Evolutionary conservation across 768 basidiomycete species (phyloP).

Genomic region (Panaeolus papilionaceus): DNA sequence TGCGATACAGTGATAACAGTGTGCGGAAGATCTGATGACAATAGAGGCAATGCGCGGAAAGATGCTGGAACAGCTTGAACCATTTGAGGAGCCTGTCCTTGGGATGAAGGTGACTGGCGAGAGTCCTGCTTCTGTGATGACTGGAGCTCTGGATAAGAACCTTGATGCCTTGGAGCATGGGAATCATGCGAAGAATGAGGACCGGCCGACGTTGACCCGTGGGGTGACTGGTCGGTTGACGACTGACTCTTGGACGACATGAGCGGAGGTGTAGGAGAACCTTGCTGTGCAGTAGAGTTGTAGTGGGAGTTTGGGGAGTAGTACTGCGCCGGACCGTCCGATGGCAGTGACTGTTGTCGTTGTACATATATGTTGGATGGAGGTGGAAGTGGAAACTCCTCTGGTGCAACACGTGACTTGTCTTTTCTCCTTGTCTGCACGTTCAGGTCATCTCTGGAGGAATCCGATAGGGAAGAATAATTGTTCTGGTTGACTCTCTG

Average conservation of each 20-base stretch:
- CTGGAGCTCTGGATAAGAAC: conserved; percentile 14
- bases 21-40: conserved; percentile 73
- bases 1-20: conserved; percentile 76
- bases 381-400: conserved; percentile 60
- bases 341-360: conserved; percentile 31
- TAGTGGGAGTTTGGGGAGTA: conserved; percentile 22
- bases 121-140: conserved; percentile 16
- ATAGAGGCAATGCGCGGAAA: conserved; percentile 77
- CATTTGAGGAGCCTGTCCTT: conserved; percentile 28
- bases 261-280: conserved; percentile 19
- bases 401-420: conserved; percentile 48
- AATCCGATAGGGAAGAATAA: conserved; percentile 26
- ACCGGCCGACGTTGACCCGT: conserved; percentile 20
- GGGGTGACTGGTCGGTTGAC: conserved; percentile 27
- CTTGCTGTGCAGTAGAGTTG: conserved; percentile 19
- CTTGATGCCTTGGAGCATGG: conserved; percentile 24
- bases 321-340: conserved; percentile 27
- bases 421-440: conserved; percentile 30
- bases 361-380: conserved; percentile 36
- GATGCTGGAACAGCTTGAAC: conserved; percentile 43
- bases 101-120: conserved; percentile 29
- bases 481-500: conserved; percentile 27
- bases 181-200: conserved; percentile 24
- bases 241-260: conserved; percentile 32
- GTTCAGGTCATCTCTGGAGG: conserved; percentile 27